These are phyloP conservation scores for Kandelia obovata DNA, from an alignment of 345 rosid genomes.

Conservation along the genomic window DNA sequence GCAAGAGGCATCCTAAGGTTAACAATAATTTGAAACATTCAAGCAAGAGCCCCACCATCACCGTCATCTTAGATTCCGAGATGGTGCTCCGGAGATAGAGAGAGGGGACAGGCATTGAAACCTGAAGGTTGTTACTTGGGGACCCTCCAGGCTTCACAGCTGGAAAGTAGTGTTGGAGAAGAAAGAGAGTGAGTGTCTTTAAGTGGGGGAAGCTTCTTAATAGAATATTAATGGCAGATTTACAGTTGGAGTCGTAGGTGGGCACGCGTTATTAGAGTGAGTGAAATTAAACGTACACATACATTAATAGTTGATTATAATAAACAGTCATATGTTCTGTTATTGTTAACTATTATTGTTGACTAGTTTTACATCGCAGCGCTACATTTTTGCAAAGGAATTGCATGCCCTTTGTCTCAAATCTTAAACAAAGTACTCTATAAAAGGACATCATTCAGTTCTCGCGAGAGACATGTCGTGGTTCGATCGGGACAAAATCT, in stretches of 20 bases:
- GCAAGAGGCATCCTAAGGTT: too few relatives aligned
- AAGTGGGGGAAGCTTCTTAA: too few relatives aligned
- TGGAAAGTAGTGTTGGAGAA: too few relatives aligned
- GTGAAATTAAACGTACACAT: not conserved
- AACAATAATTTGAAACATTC: too few relatives aligned
- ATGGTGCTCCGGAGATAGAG: not conserved
- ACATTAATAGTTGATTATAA: not conserved
- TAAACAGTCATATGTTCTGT: not conserved
- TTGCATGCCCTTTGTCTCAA: not conserved
- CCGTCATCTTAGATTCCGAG: too few relatives aligned
- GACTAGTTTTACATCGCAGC: not conserved
- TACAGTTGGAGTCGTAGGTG: too few relatives aligned
- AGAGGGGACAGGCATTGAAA: not conserved
- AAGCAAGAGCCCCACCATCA: too few relatives aligned
- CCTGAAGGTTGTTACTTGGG: not conserved
- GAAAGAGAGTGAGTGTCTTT: too few relatives aligned
- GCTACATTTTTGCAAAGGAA: not conserved
- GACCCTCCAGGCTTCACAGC: not conserved
- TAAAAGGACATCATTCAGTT: constrained; percentile 13
- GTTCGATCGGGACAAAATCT: constrained; percentile 53
- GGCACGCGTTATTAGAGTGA: too few relatives aligned
- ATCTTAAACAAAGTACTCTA: not conserved
- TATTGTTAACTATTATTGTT: not conserved
- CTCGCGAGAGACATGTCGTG: constrained; percentile 43
- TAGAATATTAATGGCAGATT: too few relatives aligned